phyloP scores from a whole-genome alignment of 176 grass and related monocot genomes.

The Phoenix roebelenii region DNA sequence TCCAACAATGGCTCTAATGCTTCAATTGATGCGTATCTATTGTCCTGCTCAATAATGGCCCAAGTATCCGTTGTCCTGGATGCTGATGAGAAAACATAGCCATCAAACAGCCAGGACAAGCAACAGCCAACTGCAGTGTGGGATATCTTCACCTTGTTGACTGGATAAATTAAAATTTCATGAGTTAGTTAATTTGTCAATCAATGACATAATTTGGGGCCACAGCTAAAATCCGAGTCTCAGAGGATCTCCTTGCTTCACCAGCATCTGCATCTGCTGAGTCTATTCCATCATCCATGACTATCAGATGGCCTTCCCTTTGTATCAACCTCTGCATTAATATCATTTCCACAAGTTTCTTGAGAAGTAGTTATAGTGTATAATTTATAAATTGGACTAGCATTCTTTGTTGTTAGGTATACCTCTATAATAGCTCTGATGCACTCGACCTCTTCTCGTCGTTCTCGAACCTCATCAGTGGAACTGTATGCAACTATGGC shows the following conservation, averaged over 20 bases:
- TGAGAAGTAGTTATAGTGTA: too few species aligned
- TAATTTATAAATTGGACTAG: too few species aligned
- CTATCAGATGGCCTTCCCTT: constrained; percentile 90
- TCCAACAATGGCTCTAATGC: too few species aligned
- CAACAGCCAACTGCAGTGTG: too few species aligned
- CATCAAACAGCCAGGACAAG: too few species aligned
- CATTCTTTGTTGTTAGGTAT: not conserved
- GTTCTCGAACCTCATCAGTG: constrained; percentile 56
- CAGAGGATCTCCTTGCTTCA: constrained; percentile 23
- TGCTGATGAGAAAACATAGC: too few species aligned
- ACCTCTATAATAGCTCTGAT: constrained; percentile 96
- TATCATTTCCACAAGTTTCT: not conserved
- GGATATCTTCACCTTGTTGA: too few species aligned
- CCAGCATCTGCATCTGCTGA: constrained; percentile 21
- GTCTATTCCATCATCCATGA: constrained; percentile 65
- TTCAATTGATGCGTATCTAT: too few species aligned
- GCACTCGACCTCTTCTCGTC: constrained; percentile 73
- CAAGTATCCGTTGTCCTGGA: too few species aligned
- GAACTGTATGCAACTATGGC: constrained; percentile 61
- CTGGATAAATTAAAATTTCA: too few species aligned
- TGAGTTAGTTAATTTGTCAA: constrained; percentile 6
- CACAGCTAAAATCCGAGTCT: constrained; percentile 61
- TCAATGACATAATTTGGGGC: too few species aligned
- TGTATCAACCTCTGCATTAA: constrained; percentile 85
- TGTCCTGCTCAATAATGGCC: too few species aligned